A percentile compares a stretch with the other conserved stretches of the same genome.
Conservation (phyloP, 2,329 filamentous ascomycete species). For the Fusarium sp. region DNA sequence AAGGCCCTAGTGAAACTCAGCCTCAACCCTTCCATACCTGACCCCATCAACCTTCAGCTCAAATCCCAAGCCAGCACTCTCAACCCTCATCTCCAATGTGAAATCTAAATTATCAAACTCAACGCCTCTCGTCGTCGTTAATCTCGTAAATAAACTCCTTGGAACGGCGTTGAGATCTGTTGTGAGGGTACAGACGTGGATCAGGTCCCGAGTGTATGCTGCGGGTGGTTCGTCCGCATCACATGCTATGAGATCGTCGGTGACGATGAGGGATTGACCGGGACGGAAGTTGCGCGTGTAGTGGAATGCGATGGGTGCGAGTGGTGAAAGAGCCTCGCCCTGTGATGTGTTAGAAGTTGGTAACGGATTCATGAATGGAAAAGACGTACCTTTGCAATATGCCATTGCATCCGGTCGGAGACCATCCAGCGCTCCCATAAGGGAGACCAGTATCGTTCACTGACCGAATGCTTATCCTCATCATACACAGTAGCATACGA, state of each 20-base stretch:
- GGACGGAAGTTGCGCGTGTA: slow-evolving; percentile 87
- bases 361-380: not conserved
- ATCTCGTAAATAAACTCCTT: slow-evolving; percentile 73
- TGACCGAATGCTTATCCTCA: slow-evolving; percentile 74
- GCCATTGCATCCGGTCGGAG: slow-evolving; percentile 84
- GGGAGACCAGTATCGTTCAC: slow-evolving; percentile 80
- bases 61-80: slow-evolving; percentile 78
- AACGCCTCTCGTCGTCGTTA: slow-evolving; percentile 80
- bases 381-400: slow-evolving; percentile 73
- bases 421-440: slow-evolving; percentile 87
- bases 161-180: slow-evolving; percentile 81
- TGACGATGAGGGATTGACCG: slow-evolving; percentile 78
- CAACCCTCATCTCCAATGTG: slow-evolving; percentile 82
- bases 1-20: slow-evolving; percentile 68
- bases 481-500: slow-evolving; percentile 84
- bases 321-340: slow-evolving; percentile 79
- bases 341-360: slow-evolving; percentile 42
- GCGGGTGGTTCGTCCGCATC: slow-evolving; percentile 72
- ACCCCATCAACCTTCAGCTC: slow-evolving; percentile 82
- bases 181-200: slow-evolving; percentile 81
- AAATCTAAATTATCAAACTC: slow-evolving; percentile 87
- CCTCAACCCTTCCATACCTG: slow-evolving; percentile 78
- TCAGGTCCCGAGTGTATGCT: slow-evolving; percentile 67
- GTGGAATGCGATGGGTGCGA: slow-evolving; percentile 79
- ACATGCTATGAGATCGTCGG: slow-evolving; percentile 81